Base-by-base conservation (phyloP, 202 grass and related monocot genomes). In the Bolboschoenoplectus hybrid region DNA sequence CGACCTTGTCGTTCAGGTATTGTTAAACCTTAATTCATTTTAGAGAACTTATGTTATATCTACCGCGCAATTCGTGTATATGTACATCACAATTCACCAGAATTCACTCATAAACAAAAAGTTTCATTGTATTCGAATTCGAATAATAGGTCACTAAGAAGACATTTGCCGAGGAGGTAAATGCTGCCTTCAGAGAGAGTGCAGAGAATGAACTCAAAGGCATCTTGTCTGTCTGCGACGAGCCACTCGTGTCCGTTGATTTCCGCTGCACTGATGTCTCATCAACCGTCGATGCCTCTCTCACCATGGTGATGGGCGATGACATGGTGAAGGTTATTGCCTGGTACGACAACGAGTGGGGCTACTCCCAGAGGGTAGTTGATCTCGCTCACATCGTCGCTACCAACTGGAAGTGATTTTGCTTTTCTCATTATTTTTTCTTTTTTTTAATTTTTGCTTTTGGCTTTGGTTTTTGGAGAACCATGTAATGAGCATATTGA, bases 331-430 rank as follows among this genome's bases (percentile, higher is more conserved):
- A 97, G 90, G 95, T 97, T 32, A 93, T 97, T 40, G 91, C 95
- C 0, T 97, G 95, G 95, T 97, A 97, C 85, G 95, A 97, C 90
- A 97, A 97, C 83, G 95, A 97, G 82, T 97, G 95, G 95, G 95
- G 90, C 0, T 97, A 97, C 91, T 97, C 95, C 5, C 95, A 95
- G 87, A 89, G 95, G 81, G 95, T 97, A 32, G 93, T 97, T 74
- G 95, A 97, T 88, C 91, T 97, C 85, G 95, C 93, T 55, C 26
- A 95, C 91, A 91, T 97, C 0, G 84, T 95, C 32, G 95, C 95
- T 63, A 46, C 68, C 67, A 63, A 87, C 39, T 97, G 95, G 95
- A 97, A 95, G 90, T 97, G 91, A 97, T 70, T 58, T 69, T 71
- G 8, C 16, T 84, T 81, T 71, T 71, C 63, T 70, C 66, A 12